Conservation (phyloP, 73 alveolate species). For the Tetrahymena borealis region DNA sequence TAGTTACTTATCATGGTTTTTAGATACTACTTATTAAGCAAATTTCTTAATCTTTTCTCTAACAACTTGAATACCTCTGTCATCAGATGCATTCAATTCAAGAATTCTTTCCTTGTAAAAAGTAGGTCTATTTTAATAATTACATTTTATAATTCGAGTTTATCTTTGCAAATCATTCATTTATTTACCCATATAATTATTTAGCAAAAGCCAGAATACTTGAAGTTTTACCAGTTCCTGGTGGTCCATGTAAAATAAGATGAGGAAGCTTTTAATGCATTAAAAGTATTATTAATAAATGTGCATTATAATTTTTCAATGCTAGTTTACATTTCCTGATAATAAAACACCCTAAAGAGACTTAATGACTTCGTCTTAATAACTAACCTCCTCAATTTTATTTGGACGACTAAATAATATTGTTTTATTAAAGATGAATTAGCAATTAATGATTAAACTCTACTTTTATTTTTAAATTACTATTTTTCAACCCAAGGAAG, state of each 20-base stretch:
- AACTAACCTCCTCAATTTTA: conserved; percentile 57
- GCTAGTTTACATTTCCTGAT: conserved; percentile 48
- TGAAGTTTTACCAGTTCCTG: conserved; percentile 97
- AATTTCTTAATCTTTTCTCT: conserved; percentile 97
- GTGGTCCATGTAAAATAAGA: conserved; percentile 82
- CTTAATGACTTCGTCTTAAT: conserved; percentile 74
- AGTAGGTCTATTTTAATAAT: conserved; percentile 58
- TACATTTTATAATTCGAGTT: conserved; percentile 53
- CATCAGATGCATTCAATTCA: conserved; percentile 99
- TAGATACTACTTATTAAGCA: conserved; percentile 57
- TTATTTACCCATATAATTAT: conserved; percentile 51
- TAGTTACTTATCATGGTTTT: conserved; percentile 49
- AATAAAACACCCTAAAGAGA: conserved; percentile 52
- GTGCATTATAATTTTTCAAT: not conserved
- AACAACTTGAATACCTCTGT: conserved; percentile 97
- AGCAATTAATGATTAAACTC: not conserved
- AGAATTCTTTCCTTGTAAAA: conserved; percentile 87
- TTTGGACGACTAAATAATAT: conserved; percentile 54
- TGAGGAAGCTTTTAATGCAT: conserved; percentile 73
- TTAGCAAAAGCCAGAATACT: conserved; percentile 85
- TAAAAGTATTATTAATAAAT: not conserved
- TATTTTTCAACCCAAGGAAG: conserved; percentile 46
- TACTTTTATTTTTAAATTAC: not conserved
- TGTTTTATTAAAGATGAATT: not conserved
- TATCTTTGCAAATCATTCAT: not conserved